A percentile compares a stretch with the other conserved stretches of the same genome.
These are phyloP conservation scores for Xylariales sp. DNA, from an alignment of 2,329 filamentous ascomycete species.

Conservation along the genomic window DNA sequence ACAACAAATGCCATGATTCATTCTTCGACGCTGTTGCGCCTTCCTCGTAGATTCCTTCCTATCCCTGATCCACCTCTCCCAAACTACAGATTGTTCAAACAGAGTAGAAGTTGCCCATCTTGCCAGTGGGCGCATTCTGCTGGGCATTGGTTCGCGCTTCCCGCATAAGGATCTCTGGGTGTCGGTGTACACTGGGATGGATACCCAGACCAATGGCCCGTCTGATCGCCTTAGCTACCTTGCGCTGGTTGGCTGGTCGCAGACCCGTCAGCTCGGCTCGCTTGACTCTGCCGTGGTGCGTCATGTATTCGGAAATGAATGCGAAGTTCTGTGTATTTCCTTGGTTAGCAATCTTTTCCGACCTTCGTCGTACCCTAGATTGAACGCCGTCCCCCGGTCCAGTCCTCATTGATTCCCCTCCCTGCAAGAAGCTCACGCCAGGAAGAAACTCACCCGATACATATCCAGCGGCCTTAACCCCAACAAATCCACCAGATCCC, in stretches of 20 bases:
- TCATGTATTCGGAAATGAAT: conserved; percentile 85
- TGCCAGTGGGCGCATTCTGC: not conserved
- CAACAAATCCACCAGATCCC: conserved; percentile 75
- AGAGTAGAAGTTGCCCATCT: conserved; percentile 11
- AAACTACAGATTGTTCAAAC: conserved; percentile 7
- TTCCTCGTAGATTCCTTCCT: not conserved
- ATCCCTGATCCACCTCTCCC: not conserved
- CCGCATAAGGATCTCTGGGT: conserved; percentile 68
- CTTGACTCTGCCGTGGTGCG: conserved; percentile 78
- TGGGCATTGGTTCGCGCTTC: not conserved
- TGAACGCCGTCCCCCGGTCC: not conserved
- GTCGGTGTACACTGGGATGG: conserved; percentile 84
- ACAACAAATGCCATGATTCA: conserved; percentile 23
- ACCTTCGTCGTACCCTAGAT: not conserved
- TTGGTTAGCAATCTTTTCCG: not conserved
- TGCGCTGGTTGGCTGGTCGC: conserved; percentile 84
- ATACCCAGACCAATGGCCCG: conserved; percentile 84
- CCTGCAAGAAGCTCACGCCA: not conserved
- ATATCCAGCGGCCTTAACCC: conserved; percentile 75
- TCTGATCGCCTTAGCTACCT: conserved; percentile 87
- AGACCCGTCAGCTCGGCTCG: conserved; percentile 72
- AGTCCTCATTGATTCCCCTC: not conserved
- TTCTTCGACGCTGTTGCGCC: conserved; percentile 13
- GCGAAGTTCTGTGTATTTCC: conserved; percentile 69
- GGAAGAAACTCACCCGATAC: conserved; percentile 67